Evolutionary conservation across 2,329 filamentous ascomycete species (phyloP).

Genomic region (Aspergillus ochraceoroseus): DNA sequence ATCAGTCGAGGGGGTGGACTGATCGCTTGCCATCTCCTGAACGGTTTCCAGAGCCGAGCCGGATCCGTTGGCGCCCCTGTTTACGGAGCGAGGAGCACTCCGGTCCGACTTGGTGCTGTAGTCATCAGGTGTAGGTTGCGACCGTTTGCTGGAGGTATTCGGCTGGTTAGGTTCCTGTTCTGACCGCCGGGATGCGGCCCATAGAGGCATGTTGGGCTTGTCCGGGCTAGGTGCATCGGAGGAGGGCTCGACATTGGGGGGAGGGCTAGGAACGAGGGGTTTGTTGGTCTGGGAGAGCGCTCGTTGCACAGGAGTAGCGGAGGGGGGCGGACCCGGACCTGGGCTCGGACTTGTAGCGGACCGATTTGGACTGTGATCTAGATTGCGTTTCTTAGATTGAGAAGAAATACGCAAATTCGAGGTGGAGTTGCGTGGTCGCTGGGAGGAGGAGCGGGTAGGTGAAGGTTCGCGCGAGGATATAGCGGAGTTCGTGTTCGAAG

Average conservation of each 20-base stretch:
- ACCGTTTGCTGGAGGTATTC: constrained; percentile 38
- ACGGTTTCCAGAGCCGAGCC: constrained; percentile 76
- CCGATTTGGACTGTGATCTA: constrained; percentile 61
- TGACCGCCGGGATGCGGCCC: constrained; percentile 29
- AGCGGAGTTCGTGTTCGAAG: constrained; percentile 44
- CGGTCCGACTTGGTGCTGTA: constrained; percentile 35
- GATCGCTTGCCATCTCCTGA: constrained; percentile 73
- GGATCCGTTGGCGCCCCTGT: constrained; percentile 55
- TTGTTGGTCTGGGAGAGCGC: constrained; percentile 64
- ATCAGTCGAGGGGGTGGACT: constrained; percentile 58
- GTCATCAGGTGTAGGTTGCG: constrained; percentile 26
- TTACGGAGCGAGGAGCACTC: constrained; percentile 48
- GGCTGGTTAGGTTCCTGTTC: constrained; percentile 31
- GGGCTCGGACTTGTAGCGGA: constrained; percentile 40
- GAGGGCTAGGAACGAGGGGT: constrained; percentile 56
- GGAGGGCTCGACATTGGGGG: constrained; percentile 56
- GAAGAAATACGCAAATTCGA: constrained; percentile 38
- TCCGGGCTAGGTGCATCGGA: constrained; percentile 60
- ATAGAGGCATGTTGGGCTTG: constrained; percentile 51
- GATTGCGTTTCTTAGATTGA: constrained; percentile 62
- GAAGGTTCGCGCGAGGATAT: constrained; percentile 49
- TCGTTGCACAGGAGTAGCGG: constrained; percentile 60
- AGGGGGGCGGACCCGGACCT: constrained; percentile 45
- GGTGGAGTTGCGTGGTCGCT: constrained; percentile 29
- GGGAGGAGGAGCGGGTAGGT: constrained; percentile 37